Evolutionary conservation across 2,329 filamentous ascomycete species (phyloP), one percentile per base, ranked within the genome.

Genomic region (Phyllosticta citrichinensis): DNA sequence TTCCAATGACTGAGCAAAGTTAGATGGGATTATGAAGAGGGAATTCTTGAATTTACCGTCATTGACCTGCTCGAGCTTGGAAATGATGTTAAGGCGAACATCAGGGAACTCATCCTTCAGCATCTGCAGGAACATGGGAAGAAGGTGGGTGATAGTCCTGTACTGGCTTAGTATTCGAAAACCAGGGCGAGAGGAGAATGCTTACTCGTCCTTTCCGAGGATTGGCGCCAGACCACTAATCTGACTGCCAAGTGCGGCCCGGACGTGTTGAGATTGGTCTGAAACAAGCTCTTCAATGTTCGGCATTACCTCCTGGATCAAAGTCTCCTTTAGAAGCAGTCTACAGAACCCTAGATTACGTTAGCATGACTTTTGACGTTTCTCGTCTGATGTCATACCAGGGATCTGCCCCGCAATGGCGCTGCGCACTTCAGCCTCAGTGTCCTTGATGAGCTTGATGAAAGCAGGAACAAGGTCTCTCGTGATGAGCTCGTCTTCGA

Each of bases 111-210:
- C 94, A 70, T 99, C 94, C 82, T 97, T 99, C 69, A 99, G 86
- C 94, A 99, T 99, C 75, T 96, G 90, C 59, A 99, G 82, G 77
- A 99, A 97, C 93, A 99, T 99, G 59, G 94, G 94, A 53, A 99
- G 84, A 53, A 99, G 85, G 74, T 99, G 94, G 68, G 94, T 88
- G 67, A 96, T 97, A 30, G 94, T 99, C 76, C 90, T 94, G 66
- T 1, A 55, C 47, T 47, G 57, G 11, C 22, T 61, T 47, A 61
- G 59, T 24, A 27, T 22, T 2, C 51, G 33, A 17, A 51, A 24
- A 51, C 24, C 64, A 71, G 57, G 22, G 40, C 33, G 25, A 68
- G 63, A 58, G 62, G n/a, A 58, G 30, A 17, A n/a, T 55, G 77
- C 88, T 70, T 81, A 95, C 89, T 97, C 93, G 76, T 99, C 90